These are phyloP conservation scores for Helminthosporium solani DNA, from an alignment of 2,329 filamentous ascomycete genomes.

Conservation along the genomic window DNA sequence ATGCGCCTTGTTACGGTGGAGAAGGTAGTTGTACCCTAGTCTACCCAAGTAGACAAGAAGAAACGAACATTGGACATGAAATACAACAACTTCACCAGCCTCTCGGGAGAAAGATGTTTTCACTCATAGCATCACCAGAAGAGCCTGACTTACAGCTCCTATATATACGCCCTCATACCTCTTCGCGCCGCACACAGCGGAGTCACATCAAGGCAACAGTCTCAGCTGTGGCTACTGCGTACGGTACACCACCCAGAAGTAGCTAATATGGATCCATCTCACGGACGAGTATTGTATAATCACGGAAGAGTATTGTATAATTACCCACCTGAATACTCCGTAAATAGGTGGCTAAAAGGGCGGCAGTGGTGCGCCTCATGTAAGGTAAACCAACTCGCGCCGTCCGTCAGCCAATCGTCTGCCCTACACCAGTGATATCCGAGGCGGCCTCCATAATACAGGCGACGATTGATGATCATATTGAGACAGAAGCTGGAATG, in stretches of 20 bases:
- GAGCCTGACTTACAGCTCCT: too few relatives aligned
- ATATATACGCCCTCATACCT: constrained; percentile 14
- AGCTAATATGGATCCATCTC: too few relatives aligned
- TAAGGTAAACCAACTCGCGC: too few relatives aligned
- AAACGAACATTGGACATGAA: not conserved
- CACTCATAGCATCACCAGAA: too few relatives aligned
- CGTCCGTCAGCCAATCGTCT: not conserved
- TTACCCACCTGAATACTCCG: too few relatives aligned
- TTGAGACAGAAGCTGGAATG: not conserved
- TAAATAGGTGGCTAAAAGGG: too few relatives aligned
- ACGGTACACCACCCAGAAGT: too few relatives aligned
- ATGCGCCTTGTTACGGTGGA: not conserved
- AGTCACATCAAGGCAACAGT: constrained; percentile 21
- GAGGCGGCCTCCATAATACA: not conserved
- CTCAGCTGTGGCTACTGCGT: constrained; percentile 16
- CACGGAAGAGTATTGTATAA: too few relatives aligned
- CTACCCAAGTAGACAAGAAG: not conserved
- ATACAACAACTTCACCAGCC: too few relatives aligned
- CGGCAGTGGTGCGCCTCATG: too few relatives aligned
- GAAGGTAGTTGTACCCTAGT: not conserved
- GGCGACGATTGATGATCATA: not conserved
- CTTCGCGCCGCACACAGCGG: constrained; percentile 4
- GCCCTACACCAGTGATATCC: not conserved
- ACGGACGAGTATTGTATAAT: too few relatives aligned
- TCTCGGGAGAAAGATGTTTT: too few relatives aligned